Evolutionary conservation across 768 basidiomycete genomes (phyloP).

Genomic region (Mrakia gelida): DNA sequence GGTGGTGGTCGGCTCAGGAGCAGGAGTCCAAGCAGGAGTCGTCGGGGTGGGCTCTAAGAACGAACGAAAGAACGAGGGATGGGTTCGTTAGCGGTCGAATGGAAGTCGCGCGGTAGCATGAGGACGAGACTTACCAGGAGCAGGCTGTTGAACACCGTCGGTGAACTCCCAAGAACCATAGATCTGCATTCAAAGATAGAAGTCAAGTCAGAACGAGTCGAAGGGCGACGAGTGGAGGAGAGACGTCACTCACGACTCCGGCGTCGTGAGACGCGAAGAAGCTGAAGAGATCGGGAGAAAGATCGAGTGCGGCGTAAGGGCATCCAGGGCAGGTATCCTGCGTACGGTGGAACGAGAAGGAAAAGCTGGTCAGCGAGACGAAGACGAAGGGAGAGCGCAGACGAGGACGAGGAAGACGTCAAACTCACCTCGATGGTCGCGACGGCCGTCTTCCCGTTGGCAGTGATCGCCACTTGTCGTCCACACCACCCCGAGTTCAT

Average conservation of each 20-base stretch:
- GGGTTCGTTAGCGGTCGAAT: not conserved
- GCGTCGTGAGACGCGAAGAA: conserved; percentile 53
- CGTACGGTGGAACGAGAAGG: not conserved
- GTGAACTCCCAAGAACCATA: conserved; percentile 60
- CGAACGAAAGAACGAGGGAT: not conserved
- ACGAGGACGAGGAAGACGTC: not conserved
- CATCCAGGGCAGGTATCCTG: conserved; percentile 56
- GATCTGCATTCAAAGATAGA: conserved; percentile 43
- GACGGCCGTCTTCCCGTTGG: not conserved
- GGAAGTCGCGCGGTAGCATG: not conserved
- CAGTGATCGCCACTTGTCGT: not conserved
- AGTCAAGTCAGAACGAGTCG: not conserved
- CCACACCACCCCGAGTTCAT: conserved; percentile 4
- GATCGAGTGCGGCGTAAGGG: conserved; percentile 61
- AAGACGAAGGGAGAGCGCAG: not conserved
- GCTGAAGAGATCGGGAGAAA: conserved; percentile 61
- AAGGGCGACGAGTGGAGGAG: not conserved
- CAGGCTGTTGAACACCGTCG: conserved; percentile 42
- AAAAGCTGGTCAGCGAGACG: not conserved
- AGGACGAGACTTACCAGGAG: not conserved
- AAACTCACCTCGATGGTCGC: not conserved
- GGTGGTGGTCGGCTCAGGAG: not conserved
- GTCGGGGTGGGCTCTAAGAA: not conserved
- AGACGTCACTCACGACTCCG: conserved; percentile 46
- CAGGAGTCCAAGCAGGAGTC: not conserved